A percentile compares a stretch with the other conserved stretches of the same genome.
phyloP scores from a whole-genome alignment of 495 filamentous ascomycete genomes.

The Extremus antarcticus region DNA sequence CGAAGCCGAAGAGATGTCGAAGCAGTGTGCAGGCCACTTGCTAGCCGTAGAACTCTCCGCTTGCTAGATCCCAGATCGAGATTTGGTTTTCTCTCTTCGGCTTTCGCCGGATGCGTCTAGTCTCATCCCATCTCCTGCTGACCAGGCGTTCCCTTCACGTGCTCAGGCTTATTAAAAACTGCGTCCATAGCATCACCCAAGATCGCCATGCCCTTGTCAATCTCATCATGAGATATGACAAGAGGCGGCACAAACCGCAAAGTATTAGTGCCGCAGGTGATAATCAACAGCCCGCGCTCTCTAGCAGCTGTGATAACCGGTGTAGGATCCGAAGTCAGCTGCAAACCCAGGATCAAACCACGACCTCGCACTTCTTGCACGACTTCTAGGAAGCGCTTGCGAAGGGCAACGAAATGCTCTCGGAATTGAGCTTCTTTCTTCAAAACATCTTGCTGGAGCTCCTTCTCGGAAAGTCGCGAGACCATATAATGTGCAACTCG shows the following conservation, averaged over 20 bases:
- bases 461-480: slow-evolving; percentile 52
- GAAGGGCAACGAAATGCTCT: slow-evolving; percentile 50
- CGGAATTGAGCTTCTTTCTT: slow-evolving; percentile 55
- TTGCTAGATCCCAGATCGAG: no score
- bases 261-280: slow-evolving; percentile 76
- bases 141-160: slow-evolving; percentile 24
- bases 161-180: slow-evolving; percentile 23
- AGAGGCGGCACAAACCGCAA: slow-evolving; percentile 35
- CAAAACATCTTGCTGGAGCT: slow-evolving; percentile 53
- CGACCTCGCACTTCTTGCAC: slow-evolving; percentile 70
- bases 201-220: slow-evolving; percentile 61
- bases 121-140: slow-evolving; percentile 24
- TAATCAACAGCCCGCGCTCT: slow-evolving; percentile 79
- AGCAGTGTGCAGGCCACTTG: no score
- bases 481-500: slow-evolving; percentile 77
- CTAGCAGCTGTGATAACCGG: slow-evolving; percentile 70
- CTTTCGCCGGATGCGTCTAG: no score
- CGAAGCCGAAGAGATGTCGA: no score
- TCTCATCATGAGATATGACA: slow-evolving; percentile 63
- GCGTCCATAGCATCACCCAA: slow-evolving; percentile 65
- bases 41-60: no score
- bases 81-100: no score
- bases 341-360: slow-evolving; percentile 76
- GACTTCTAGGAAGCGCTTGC: slow-evolving; percentile 55
- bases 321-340: slow-evolving; percentile 59